Base-by-base conservation (phyloP, 306 rosid species). In the Senna siamea region DNA sequence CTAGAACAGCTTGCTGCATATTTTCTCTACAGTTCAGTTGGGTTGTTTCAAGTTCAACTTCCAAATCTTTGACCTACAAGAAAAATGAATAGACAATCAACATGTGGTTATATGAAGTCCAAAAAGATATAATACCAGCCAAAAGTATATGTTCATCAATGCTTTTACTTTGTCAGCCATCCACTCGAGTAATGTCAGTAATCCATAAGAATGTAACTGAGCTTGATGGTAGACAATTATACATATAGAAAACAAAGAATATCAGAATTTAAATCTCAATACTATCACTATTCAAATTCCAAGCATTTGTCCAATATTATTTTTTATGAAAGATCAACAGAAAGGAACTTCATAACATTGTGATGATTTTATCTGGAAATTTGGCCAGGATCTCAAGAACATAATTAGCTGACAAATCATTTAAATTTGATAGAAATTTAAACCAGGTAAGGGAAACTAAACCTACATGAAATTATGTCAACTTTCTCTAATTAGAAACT, bases 41-140 rank as follows among this genome's bases (percentile, higher is more conserved):
- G 46, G 96, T 91, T 72, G 91, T 89, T 82, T 93, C 96, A 82
- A 93, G 96, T 75, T 93, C 97, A 79, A 83, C 88, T 91, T 93
- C 96, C 85, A 90, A 81, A 89, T 93, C 96, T 83, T 89, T 89
- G 73, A 89, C 97, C 97, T 90, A 43, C 70, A 76, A 65, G 38
- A 82, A 59, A 72, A 66, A 66, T 59, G 34, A 53, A 74, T 65
- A 19, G 15, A 44, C 38, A 75, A 77, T 69, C 54, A 79, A 67
- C 63, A 63, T 6, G 53, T 41, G n/a, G 34, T 68, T 18, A 67
- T 55, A 69, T 44, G 37, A 17, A 58, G 7, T 63, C 76, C 54
- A 67, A 61, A 2, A 51, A 30, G 37, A 67, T 66, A 62, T 18
- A 64, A 66, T 43, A 18, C 28, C 40, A 47, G 23, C 53, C 46